Base-by-base conservation (phyloP, 2,329 filamentous ascomycete genomes). In the Niveomyces coronatus region DNA sequence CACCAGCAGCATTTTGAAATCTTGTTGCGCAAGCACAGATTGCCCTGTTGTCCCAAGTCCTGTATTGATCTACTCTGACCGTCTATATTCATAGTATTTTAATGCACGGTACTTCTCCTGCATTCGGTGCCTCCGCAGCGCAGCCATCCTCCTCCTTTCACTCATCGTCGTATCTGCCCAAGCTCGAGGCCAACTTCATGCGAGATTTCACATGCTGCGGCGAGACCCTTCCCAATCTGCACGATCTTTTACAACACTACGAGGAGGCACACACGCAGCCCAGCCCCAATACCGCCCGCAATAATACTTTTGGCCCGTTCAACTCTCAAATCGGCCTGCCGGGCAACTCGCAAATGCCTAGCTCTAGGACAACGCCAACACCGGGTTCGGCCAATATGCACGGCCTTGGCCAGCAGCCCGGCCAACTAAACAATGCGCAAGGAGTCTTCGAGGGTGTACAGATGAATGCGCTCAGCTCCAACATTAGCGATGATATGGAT, bases 171-270 rank as follows among this genome's bases (percentile, higher is more conserved):
- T 96, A 96, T 57, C 74, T 95, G 2, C 89, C 88, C 9, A 95
- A 94, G 61, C 78, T 95, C 55, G 91, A 98, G 62, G 89, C 89
- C 44, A 91, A 89, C 55, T 98, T 95, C 60, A 93, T 96, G 85
- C 82, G 82, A 61, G 88, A 96, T 64, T 96, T 96, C 63, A 82
- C 82, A 37, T 98, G 91, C 65, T 98, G 91, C 63, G 87, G 87
- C 52, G 76, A 85, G 52, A 89, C 82, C 22, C 73, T 95, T 48
- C 83, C 88, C 17, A 93, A 88, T 35, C 74, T 98, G 49, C 91
- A 98, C 63, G 91, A 96, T 55, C 71, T 98, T 32, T 69, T 98
- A 32, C 87, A 94, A 56, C 91, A 98, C 60, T 98, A 95, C 56
- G 91, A 98, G 62, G 89, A 95, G 62, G 77, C 82, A 39, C 91